Evolutionary conservation across 1,284 basidiomycete species (phyloP), one percentile per base, ranked within the genome.

Genomic region (Peniophora sp.): DNA sequence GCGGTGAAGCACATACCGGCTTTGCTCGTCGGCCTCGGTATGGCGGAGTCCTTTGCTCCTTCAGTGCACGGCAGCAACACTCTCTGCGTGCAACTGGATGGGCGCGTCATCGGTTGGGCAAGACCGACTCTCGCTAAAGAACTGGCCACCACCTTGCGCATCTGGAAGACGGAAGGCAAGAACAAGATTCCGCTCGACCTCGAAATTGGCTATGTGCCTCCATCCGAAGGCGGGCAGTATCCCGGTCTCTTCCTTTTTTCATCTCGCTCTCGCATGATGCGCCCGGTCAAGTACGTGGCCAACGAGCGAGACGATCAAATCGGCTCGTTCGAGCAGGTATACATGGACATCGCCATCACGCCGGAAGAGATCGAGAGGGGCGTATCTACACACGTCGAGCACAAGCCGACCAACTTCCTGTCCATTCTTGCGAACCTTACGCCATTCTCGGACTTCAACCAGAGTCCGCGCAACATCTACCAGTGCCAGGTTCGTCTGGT

Each of bases 321-420:
- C 48, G 97, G 97, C 2, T 83, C 96, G 2, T 99, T 99, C 60
- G 97, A 99, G 69, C 97, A 99, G 70, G 97, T 99, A 10, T 99
- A 99, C 68, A 95, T 99, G 89, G 92, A 99, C 65, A 91, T 99
- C 62, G 96, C 97, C 0, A 89, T 93, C 64, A 91, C 83, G 50
- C 85, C 85, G 3, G 86, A 88, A 59, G 97, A 98, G 66, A 85
- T 98, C 48, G 91, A 97, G 57, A 69, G 75, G 46, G 84, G 78
- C 15, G 75, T 92, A 3, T 88, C 92, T 6, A 87, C 88, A 1
- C 97, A 99, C 67, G 85, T 97, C 49, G 97, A 99, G 69, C 85
- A 94, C 60, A 79, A 91, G 45, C 92, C 97, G 3, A 98, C 97
- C 3, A 95, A 93, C 66, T 95, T 99, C 68, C 73, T 99, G 52